These are phyloP conservation scores for Ophiosphaerella herpotricha DNA, from an alignment of 2,329 filamentous ascomycete species.

Conservation along the genomic window DNA sequence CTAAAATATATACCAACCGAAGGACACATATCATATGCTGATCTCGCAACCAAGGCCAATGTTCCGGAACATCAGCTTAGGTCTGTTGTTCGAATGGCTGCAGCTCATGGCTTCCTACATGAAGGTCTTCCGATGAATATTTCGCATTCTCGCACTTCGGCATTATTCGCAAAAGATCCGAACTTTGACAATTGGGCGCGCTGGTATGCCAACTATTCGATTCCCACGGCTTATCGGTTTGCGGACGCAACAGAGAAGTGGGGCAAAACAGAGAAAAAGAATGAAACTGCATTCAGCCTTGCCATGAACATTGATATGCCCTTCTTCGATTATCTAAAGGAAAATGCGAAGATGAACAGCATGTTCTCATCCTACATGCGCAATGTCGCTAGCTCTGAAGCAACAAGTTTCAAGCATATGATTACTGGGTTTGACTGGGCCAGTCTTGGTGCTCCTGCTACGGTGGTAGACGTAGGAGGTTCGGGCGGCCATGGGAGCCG, in stretches of 20 bases:
- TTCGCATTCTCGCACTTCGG: background rate
- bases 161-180: background rate
- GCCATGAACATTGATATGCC: slow-evolving; percentile 5
- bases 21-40: background rate
- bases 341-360: background rate
- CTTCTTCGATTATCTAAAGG: slow-evolving; percentile 7
- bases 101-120: background rate
- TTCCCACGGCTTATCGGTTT: background rate
- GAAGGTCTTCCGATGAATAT: background rate
- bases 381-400: slow-evolving; percentile 1
- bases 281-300: slow-evolving; percentile 10
- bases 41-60: background rate
- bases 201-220: background rate
- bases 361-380: slow-evolving; percentile 3
- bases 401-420: slow-evolving; percentile 3
- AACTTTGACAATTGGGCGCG: background rate
- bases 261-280: slow-evolving; percentile 2
- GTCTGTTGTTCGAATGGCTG: slow-evolving; percentile 1
- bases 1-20: background rate
- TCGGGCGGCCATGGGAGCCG: slow-evolving; percentile 7
- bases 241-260: slow-evolving; percentile 10
- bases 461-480: slow-evolving; percentile 5
- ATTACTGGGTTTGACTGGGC: slow-evolving; percentile 3
- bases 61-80: background rate
- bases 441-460: background rate